Conservation (phyloP, 352 stramenopile genomes). For the Pythium insidiosum region DNA sequence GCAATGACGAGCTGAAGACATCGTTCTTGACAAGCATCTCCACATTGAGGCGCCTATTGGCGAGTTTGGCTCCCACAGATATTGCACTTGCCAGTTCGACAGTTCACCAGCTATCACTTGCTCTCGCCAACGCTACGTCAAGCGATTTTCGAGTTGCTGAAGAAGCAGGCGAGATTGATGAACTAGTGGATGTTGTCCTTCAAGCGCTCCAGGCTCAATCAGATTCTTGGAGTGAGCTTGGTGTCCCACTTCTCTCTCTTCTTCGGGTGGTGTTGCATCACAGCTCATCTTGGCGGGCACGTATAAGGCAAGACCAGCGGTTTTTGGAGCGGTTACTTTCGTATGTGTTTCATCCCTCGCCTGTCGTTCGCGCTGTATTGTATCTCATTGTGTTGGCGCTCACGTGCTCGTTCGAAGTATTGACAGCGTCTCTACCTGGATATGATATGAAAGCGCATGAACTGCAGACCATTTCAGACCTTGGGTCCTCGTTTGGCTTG, state of each 20-base stretch:
- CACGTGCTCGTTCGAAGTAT: constrained; percentile 32
- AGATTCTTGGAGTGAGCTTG: constrained; percentile 1
- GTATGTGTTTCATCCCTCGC: constrained; percentile 30
- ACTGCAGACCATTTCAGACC: background rate
- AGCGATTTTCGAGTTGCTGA: constrained; percentile 24
- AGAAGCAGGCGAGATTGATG: constrained; percentile 24
- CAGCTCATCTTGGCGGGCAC: constrained; percentile 22
- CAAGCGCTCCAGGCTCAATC: background rate
- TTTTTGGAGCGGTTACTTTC: constrained; percentile 3
- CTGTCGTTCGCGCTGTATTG: constrained; percentile 36
- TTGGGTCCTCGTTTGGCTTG: constrained; percentile 3
- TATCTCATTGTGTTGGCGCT: constrained; percentile 56
- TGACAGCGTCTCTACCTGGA: background rate
- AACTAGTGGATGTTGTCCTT: constrained; percentile 16
- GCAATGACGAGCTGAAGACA: too few species aligned
- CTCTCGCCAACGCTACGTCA: constrained; percentile 4
- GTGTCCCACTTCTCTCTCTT: background rate
- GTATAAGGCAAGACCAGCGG: constrained; percentile 15
- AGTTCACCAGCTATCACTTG: constrained; percentile 8
- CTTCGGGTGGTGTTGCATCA: constrained; percentile 34
- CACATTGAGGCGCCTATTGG: too few species aligned
- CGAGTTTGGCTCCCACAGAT: background rate
- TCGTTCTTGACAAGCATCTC: too few species aligned
- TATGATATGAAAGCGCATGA: background rate
- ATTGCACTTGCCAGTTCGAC: background rate